Evolutionary conservation across 768 basidiomycete genomes (phyloP).

Genomic region (Suillus ampliporus): DNA sequence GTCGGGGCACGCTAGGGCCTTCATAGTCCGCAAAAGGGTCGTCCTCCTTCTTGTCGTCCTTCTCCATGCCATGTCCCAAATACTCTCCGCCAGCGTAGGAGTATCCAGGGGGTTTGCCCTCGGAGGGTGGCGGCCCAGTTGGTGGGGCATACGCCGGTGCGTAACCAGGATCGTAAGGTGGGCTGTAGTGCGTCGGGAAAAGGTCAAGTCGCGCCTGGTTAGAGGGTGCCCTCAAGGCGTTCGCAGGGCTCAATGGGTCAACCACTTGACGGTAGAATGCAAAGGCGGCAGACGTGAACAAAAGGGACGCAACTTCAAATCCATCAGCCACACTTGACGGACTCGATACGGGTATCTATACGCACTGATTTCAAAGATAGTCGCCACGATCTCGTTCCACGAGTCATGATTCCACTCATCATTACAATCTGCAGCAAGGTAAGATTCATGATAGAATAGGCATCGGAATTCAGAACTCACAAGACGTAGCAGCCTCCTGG

Average conservation of each 20-base stretch:
- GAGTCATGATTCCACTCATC: slow-evolving; percentile 66
- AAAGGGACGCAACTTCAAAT: slow-evolving; percentile 52
- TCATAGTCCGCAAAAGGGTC: slow-evolving; percentile 66
- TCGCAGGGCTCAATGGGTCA: slow-evolving; percentile 65
- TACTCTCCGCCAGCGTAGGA: slow-evolving; percentile 42
- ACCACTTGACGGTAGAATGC: slow-evolving; percentile 77
- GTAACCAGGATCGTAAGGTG: slow-evolving; percentile 52
- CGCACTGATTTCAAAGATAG: slow-evolving; percentile 66
- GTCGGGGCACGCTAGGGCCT: slow-evolving; percentile 38
- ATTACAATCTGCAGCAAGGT: slow-evolving; percentile 59
- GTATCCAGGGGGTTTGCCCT: slow-evolving; percentile 58
- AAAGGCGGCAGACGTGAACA: slow-evolving; percentile 73
- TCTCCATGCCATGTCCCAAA: slow-evolving; percentile 29
- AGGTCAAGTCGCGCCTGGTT: slow-evolving; percentile 43
- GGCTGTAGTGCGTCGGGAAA: slow-evolving; percentile 60
- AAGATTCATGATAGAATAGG: slow-evolving; percentile 8
- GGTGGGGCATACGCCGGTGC: slow-evolving; percentile 53
- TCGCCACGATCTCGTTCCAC: slow-evolving; percentile 67
- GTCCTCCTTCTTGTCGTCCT: slow-evolving; percentile 43
- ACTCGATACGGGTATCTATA: not conserved
- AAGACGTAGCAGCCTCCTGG: slow-evolving; percentile 47
- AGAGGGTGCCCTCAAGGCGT: slow-evolving; percentile 50
- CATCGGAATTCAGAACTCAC: slow-evolving; percentile 41
- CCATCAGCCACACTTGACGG: not conserved
- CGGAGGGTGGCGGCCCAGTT: slow-evolving; percentile 52